Base-by-base conservation (phyloP, 768 basidiomycete genomes). In the Russula brevipes region DNA sequence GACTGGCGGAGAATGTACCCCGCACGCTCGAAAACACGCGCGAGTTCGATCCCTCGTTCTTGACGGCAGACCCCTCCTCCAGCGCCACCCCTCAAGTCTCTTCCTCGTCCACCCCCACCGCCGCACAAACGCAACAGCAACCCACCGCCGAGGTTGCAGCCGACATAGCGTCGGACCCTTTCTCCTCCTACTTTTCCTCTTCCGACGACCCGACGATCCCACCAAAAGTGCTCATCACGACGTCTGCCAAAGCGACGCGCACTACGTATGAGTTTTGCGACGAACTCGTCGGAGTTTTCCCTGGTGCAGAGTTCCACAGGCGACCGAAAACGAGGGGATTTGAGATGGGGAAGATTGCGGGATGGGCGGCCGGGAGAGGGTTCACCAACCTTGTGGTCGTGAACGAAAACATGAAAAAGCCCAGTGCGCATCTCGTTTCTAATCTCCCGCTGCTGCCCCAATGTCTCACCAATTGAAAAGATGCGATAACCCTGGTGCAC, bases 341-440 rank as follows among this genome's bases (percentile, higher is more conserved):
- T 69, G 94, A 96, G 75, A 77, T 96, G 69, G 95, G 95, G 0
- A 79, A 87, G 63, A 91, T 98, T 70, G 91, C 95, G 36, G 84
- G 88, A 3, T 99, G 97, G 97, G 94, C 94, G 24, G 87, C 89
- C 12, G 88, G 85, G 46, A 78, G 97, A 70, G 89, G 88, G 2
- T 99, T 92, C 72, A 88, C 87, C 49, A 92, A 95, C 66, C 72
- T 98, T 66, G 80, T 91, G 47, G 92, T 99, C 3, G 91, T 98
- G 39, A 98, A 98, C 66, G 97, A 99, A 71, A 91, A 98, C 69
- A 87, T 86, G 80, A 94, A 94, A 72, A 88, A 87, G 72, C 90
- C 94, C 14, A 97, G 97, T 81, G 12, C 62, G 47, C 50, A 33
- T 51, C 33, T 52, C 52, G 59, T 38, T 12, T 19, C 39, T 11